phyloP scores from a whole-genome alignment of 2,329 filamentous ascomycete species.

The Gaeumannomyces sp. region DNA sequence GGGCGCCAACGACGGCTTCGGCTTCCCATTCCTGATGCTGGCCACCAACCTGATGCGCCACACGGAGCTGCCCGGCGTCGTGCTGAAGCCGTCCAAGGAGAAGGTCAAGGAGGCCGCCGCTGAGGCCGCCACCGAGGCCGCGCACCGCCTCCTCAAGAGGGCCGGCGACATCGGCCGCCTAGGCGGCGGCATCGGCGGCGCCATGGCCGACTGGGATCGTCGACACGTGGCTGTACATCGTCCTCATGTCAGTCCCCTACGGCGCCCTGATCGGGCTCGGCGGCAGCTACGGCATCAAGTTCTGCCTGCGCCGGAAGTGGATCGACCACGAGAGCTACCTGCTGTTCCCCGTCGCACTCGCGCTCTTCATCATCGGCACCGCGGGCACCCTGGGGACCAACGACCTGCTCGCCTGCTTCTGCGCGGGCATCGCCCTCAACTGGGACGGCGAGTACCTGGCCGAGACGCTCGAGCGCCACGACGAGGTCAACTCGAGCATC shows the following conservation, averaged over 20 bases:
- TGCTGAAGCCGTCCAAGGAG: conserved; percentile 38
- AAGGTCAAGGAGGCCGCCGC: background rate
- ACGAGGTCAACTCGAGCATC: conserved; percentile 87
- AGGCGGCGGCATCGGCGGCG: conserved; percentile 56
- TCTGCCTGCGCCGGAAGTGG: conserved; percentile 73
- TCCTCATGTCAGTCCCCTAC: conserved; percentile 71
- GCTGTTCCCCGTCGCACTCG: conserved; percentile 77
- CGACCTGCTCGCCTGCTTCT: conserved; percentile 86
- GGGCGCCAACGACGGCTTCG: conserved; percentile 81
- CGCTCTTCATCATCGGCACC: conserved; percentile 80
- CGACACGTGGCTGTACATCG: conserved; percentile 79
- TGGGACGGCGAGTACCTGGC: conserved; percentile 93
- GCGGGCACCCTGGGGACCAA: conserved; percentile 83
- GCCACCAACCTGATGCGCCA: conserved; percentile 80
- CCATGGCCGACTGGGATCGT: conserved; percentile 78
- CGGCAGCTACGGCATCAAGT: conserved; percentile 75
- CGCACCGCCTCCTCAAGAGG: conserved; percentile 14
- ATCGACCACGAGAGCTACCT: conserved; percentile 84
- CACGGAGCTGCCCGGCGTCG: conserved; percentile 50
- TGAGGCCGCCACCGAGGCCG: conserved; percentile 3
- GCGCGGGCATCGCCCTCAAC: conserved; percentile 84
- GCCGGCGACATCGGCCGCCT: conserved; percentile 39
- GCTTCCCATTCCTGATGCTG: conserved; percentile 83
- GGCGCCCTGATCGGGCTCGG: conserved; percentile 73
- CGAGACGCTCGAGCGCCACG: conserved; percentile 70